Percentiles rank a stretch among this genome's conserved stretches.
phyloP scores from a whole-genome alignment of 805 yeast genomes.

The Metschnikowia cubensis region DNA sequence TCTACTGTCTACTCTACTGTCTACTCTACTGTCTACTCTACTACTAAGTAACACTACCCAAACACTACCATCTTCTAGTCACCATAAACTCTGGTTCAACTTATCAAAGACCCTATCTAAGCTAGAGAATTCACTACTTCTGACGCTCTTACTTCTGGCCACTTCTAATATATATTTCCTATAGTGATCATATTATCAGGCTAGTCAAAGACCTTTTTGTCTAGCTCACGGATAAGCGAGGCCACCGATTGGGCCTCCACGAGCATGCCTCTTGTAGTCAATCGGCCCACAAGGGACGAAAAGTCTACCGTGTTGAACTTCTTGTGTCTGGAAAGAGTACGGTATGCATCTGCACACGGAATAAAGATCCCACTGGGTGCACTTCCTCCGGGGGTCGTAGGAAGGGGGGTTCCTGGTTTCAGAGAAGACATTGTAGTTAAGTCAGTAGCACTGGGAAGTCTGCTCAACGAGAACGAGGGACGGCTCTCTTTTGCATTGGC shows the following conservation, averaged over 20 bases:
- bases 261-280: slow-evolving; percentile 80
- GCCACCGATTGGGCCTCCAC: slow-evolving; percentile 92
- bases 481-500: slow-evolving; percentile 3
- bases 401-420: slow-evolving; percentile 18
- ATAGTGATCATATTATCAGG: not conserved
- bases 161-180: no score
- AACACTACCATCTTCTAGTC: no score
- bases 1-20: not conserved
- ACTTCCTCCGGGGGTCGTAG: slow-evolving; percentile 18
- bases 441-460: slow-evolving; percentile 1
- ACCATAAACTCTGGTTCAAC: no score
- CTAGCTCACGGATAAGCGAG: slow-evolving; percentile 76
- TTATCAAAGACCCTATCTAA: no score
- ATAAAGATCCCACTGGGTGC: slow-evolving; percentile 50
- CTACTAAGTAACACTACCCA: no score
- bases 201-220: slow-evolving; percentile 55
- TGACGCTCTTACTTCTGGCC: no score
- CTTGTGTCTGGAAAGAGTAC: slow-evolving; percentile 78
- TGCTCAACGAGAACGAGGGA: not conserved
- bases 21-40: no score
- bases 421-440: not conserved
- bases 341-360: slow-evolving; percentile 88
- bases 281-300: slow-evolving; percentile 65
- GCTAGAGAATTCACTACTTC: no score
- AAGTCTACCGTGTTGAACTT: slow-evolving; percentile 71